Conservation (phyloP, 2,329 filamentous ascomycete genomes). For the Xylariales sp. region DNA sequence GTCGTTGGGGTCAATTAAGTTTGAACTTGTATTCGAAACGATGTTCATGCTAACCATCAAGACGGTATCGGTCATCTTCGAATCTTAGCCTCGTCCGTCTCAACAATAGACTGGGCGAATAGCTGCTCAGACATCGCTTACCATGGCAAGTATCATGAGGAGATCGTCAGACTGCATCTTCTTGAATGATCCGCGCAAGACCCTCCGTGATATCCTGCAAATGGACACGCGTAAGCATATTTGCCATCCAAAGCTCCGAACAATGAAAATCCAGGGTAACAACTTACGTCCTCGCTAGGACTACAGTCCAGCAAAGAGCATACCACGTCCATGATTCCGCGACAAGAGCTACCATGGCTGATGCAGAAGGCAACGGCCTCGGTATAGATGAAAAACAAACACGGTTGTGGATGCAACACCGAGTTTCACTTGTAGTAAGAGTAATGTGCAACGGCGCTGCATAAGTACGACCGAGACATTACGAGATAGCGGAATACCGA, state of each 20-base stretch:
- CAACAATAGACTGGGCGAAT: too few relatives aligned
- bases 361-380: too few relatives aligned
- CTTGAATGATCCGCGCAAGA: slow-evolving; percentile 7
- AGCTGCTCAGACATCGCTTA: background rate
- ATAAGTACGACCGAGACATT: too few relatives aligned
- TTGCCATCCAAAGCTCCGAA: too few relatives aligned
- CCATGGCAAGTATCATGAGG: slow-evolving; percentile 8
- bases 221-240: background rate
- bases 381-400: too few relatives aligned
- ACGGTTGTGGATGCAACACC: too few relatives aligned
- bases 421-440: too few relatives aligned
- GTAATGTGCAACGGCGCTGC: too few relatives aligned
- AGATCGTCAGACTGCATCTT: slow-evolving; percentile 7
- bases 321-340: slow-evolving; percentile 7
- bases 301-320: slow-evolving; percentile 2
- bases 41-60: slow-evolving; percentile 7
- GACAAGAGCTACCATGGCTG: slow-evolving; percentile 5
- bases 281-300: slow-evolving; percentile 5
- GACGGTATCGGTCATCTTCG: slow-evolving; percentile 3
- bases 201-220: slow-evolving; percentile 4
- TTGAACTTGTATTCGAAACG: slow-evolving; percentile 2
- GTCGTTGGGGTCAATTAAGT: slow-evolving; percentile 5
- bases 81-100: background rate
- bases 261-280: too few relatives aligned
- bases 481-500: too few relatives aligned